A percentile compares a stretch with the other conserved stretches of the same genome.
These are phyloP conservation scores for Mucor indicus DNA, from an alignment of 371 early-diverging fungal genomes.

Conservation along the genomic window DNA sequence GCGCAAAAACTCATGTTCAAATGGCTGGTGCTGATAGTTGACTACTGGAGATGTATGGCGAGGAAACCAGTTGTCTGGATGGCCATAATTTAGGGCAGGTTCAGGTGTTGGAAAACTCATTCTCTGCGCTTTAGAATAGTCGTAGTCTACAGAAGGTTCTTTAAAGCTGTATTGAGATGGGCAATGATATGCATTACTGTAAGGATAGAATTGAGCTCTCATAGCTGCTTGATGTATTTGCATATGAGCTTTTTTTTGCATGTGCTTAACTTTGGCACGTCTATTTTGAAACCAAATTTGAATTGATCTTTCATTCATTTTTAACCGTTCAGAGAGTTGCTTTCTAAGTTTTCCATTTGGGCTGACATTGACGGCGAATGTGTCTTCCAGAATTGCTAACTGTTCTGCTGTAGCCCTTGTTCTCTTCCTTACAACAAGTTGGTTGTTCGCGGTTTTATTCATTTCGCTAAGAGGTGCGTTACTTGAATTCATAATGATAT, in stretches of 20 bases:
- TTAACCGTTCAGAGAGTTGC: constrained; percentile 78
- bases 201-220: constrained; percentile 28
- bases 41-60: too few relatives aligned
- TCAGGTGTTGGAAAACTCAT: too few relatives aligned
- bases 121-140: too few relatives aligned
- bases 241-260: constrained; percentile 57
- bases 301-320: constrained; percentile 91
- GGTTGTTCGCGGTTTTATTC: too few relatives aligned
- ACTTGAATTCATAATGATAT: too few relatives aligned
- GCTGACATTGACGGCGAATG: constrained; percentile 67
- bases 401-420: constrained; percentile 77
- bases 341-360: constrained; percentile 83
- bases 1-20: too few relatives aligned
- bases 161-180: too few relatives aligned
- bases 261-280: constrained; percentile 88
- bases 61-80: too few relatives aligned
- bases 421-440: constrained; percentile 54
- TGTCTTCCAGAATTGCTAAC: constrained; percentile 71
- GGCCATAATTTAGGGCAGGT: too few relatives aligned
- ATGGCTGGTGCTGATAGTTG: too few relatives aligned
- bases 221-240: constrained; percentile 38
- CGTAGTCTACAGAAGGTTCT: neutral
- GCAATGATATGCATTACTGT: too few relatives aligned
- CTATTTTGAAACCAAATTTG: constrained; percentile 99
- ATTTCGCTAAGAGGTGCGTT: too few relatives aligned